These are phyloP conservation scores for Mycosphaerelloides madeirae DNA, from an alignment of 2,329 filamentous ascomycete genomes.

Conservation along the genomic window DNA sequence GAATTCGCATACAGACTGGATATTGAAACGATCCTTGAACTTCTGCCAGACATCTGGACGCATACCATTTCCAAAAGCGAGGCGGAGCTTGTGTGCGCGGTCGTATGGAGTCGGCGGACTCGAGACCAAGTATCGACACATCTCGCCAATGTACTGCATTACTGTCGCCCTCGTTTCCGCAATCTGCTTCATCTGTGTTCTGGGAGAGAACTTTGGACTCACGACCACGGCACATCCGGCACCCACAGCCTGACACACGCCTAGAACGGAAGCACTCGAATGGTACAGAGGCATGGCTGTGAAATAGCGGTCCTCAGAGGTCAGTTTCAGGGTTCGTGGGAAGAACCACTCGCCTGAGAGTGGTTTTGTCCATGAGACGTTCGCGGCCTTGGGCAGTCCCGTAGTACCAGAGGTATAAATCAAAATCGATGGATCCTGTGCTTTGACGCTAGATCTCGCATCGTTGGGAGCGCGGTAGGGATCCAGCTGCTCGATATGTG, in stretches of 20 bases:
- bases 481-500: conserved; percentile 34
- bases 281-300: conserved; percentile 88
- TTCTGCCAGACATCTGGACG: conserved; percentile 73
- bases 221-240: conserved; percentile 64
- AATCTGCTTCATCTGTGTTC: conserved; percentile 71
- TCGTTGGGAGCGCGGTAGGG: conserved; percentile 30
- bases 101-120: conserved; percentile 63
- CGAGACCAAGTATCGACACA: conserved; percentile 73
- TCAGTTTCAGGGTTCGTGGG: conserved; percentile 53
- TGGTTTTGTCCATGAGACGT: conserved; percentile 33
- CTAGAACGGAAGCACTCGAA: conserved; percentile 69
- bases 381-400: conserved; percentile 64
- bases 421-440: conserved; percentile 59
- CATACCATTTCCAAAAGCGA: conserved; percentile 78
- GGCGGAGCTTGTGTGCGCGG: conserved; percentile 64
- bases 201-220: conserved; percentile 72
- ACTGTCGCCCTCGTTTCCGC: conserved; percentile 66
- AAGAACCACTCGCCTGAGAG: conserved; percentile 24
- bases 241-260: conserved; percentile 52
- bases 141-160: conserved; percentile 86
- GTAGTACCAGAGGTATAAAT: conserved; percentile 87
- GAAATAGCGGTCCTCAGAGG: conserved; percentile 74
- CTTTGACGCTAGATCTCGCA: conserved; percentile 25
- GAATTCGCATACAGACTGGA: conserved; percentile 35
- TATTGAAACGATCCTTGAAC: conserved; percentile 68